phyloP scores from a whole-genome alignment of 768 basidiomycete genomes.

The Nidularia pulvinata region DNA sequence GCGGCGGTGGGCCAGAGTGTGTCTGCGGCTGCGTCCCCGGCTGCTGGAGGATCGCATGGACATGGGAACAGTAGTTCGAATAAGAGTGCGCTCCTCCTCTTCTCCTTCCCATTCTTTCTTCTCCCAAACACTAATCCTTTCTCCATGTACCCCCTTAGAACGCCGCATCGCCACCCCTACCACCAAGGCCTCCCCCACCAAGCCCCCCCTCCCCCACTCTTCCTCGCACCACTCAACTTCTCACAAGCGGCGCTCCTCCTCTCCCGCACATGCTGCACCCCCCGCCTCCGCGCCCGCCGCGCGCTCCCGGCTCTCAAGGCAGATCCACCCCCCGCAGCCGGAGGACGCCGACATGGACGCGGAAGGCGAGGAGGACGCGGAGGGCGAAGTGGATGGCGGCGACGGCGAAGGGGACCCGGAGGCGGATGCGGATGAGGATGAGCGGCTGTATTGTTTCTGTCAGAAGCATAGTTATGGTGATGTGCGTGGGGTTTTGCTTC shows the following conservation, averaged over 20 bases:
- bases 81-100: too few species aligned
- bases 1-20: constrained; percentile 21
- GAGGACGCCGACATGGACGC: constrained; percentile 38
- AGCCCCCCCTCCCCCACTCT: too few species aligned
- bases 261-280: constrained; percentile 32
- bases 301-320: constrained; percentile 46
- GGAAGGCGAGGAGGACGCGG: constrained; percentile 38
- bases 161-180: constrained; percentile 15
- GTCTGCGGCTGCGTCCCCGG: neutral
- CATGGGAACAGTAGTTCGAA: too few species aligned
- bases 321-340: constrained; percentile 28
- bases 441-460: constrained; percentile 50
- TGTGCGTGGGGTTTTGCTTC: constrained; percentile 21
- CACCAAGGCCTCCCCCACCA: constrained; percentile 1
- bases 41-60: too few species aligned
- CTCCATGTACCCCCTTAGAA: too few species aligned
- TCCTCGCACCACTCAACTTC: constrained; percentile 18
- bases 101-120: too few species aligned
- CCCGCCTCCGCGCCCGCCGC: constrained; percentile 19
- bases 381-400: constrained; percentile 8
- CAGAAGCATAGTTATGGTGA: constrained; percentile 52
- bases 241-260: constrained; percentile 34
- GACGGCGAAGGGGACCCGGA: constrained; percentile 27
- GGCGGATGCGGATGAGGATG: constrained; percentile 46
- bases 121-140: too few species aligned